Percentiles rank a stretch among this genome's conserved stretches.
phyloP scores from a whole-genome alignment of 2,329 filamentous ascomycete species.

The Claviceps sp. region DNA sequence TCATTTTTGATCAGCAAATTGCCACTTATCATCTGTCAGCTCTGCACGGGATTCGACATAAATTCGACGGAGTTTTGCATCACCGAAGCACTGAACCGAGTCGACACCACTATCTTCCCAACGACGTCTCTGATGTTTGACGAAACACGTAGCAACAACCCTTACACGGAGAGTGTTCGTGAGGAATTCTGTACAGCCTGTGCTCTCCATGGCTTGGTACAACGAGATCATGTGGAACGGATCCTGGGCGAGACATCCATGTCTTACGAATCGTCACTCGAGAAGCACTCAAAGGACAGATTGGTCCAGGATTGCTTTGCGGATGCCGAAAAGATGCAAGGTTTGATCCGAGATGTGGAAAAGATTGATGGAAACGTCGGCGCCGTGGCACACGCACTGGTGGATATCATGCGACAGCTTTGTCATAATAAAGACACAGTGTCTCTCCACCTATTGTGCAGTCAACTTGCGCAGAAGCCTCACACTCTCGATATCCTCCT shows the following conservation, averaged over 20 bases:
- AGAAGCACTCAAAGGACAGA: slow-evolving; percentile 64
- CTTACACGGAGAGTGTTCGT: slow-evolving; percentile 44
- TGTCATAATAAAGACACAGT: slow-evolving; percentile 66
- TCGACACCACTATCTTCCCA: slow-evolving; percentile 65
- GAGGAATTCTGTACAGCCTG: slow-evolving; percentile 82
- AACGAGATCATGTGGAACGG: slow-evolving; percentile 61
- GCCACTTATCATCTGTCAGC: slow-evolving; percentile 38
- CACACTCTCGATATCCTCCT: slow-evolving; percentile 61
- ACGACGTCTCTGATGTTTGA: slow-evolving; percentile 47
- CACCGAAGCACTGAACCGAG: slow-evolving; percentile 60
- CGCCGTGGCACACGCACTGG: slow-evolving; percentile 66
- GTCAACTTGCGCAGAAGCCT: slow-evolving; percentile 58
- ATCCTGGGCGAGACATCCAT: slow-evolving; percentile 77
- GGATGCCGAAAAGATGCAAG: slow-evolving; percentile 62
- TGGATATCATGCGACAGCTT: slow-evolving; percentile 57
- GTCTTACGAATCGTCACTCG: slow-evolving; percentile 59
- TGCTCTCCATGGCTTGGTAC: slow-evolving; percentile 73
- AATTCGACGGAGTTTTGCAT: slow-evolving; percentile 61
- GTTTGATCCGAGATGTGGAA: slow-evolving; percentile 69
- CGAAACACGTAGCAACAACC: slow-evolving; percentile 42
- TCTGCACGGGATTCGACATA: slow-evolving; percentile 45
- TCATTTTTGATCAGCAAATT: slow-evolving; percentile 71
- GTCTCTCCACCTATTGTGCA: slow-evolving; percentile 63
- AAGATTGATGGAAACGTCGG: slow-evolving; percentile 86
- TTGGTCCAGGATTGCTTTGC: slow-evolving; percentile 66